Percentiles rank a stretch among this genome's conserved stretches.
Evolutionary conservation across 2,329 filamentous ascomycete species (phyloP).

Genomic region (Diaporthe destruens): DNA sequence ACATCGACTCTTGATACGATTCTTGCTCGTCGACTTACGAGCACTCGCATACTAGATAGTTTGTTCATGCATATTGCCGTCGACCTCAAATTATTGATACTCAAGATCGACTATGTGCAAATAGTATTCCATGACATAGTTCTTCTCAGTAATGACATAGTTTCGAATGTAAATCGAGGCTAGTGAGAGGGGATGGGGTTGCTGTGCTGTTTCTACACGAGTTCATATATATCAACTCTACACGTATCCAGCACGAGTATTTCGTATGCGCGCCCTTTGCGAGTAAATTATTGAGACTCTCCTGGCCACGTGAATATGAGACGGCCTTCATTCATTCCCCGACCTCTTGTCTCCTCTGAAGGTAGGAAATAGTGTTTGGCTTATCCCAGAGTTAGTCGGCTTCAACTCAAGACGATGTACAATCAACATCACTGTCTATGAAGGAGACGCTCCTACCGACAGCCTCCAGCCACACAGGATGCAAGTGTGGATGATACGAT

Average conservation of each 20-base stretch:
- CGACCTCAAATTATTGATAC: background rate
- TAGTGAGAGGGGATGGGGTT: background rate
- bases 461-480: background rate
- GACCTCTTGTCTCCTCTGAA: background rate
- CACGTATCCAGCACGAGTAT: conserved; percentile 1
- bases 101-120: background rate
- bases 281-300: background rate
- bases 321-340: background rate
- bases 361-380: too few relatives aligned
- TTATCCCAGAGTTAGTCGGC: background rate
- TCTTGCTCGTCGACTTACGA: background rate
- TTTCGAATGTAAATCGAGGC: background rate
- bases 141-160: too few relatives aligned
- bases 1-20: background rate
- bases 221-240: background rate
- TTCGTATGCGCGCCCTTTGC: background rate
- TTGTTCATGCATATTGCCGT: background rate
- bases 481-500: background rate
- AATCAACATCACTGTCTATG: background rate
- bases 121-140: background rate
- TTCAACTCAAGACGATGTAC: background rate
- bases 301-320: background rate
- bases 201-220: background rate
- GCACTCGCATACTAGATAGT: background rate
- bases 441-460: background rate